phyloP scores from a whole-genome alignment of 805 yeast species.

The Pichia pseudocactophila region DNA sequence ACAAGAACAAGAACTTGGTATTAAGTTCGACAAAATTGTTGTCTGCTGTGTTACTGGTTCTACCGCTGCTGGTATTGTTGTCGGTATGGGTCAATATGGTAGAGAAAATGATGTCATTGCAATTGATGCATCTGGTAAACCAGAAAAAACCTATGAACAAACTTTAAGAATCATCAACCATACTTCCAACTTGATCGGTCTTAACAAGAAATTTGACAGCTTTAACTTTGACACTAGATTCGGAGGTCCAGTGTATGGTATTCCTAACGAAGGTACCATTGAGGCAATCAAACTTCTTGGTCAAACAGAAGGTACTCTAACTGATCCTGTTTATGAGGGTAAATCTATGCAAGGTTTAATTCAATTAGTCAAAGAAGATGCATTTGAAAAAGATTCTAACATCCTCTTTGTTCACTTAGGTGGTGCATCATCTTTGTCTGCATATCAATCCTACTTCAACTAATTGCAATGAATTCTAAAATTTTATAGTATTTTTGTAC shows the following conservation, averaged over 20 bases:
- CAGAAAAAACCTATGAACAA: slow-evolving; percentile 29
- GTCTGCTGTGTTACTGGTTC: slow-evolving; percentile 30
- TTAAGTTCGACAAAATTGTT: slow-evolving; percentile 28
- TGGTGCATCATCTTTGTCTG: slow-evolving; percentile 28
- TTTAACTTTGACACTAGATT: slow-evolving; percentile 26
- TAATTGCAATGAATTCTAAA: background rate
- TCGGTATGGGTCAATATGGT: slow-evolving; percentile 29
- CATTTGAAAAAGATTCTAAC: slow-evolving; percentile 24
- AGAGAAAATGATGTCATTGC: slow-evolving; percentile 29
- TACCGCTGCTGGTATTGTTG: slow-evolving; percentile 29
- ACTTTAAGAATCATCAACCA: slow-evolving; percentile 28
- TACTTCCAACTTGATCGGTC: slow-evolving; percentile 27
- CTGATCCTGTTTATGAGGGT: slow-evolving; percentile 32
- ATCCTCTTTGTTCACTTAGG: slow-evolving; percentile 27
- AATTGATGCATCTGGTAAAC: slow-evolving; percentile 29
- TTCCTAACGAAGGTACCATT: slow-evolving; percentile 30
- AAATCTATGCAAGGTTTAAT: slow-evolving; percentile 29
- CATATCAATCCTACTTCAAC: slow-evolving; percentile 21
- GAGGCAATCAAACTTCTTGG: slow-evolving; percentile 31
- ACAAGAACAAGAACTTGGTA: slow-evolving; percentile 28
- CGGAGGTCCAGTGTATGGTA: slow-evolving; percentile 28
- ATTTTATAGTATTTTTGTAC: no score
- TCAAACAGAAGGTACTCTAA: slow-evolving; percentile 28
- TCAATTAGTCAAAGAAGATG: slow-evolving; percentile 20
- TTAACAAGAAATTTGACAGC: slow-evolving; percentile 21